Conservation (phyloP, 2,329 filamentous ascomycete genomes). For the Leptographium flavum region DNA sequence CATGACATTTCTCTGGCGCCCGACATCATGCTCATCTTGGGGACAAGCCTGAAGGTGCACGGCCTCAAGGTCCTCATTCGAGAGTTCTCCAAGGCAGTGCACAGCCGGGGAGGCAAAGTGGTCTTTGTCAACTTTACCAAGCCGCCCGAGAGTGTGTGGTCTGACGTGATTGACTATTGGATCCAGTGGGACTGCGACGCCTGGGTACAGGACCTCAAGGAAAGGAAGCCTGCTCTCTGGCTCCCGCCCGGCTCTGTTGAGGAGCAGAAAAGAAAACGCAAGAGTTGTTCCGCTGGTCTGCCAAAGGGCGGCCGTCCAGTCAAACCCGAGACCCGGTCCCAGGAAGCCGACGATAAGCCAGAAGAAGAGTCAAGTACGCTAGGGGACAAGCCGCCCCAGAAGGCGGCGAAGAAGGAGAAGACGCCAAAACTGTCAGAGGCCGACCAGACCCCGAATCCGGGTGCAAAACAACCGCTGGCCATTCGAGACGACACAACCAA, state of each 20-base stretch:
- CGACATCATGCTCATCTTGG: conserved; percentile 55
- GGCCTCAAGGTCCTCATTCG: conserved; percentile 56
- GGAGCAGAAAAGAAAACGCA: conserved; percentile 22
- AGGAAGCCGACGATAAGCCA: not conserved
- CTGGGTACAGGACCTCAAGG: conserved; percentile 52
- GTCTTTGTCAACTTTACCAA: conserved; percentile 63
- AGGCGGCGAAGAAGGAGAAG: not conserved
- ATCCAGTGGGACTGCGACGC: conserved; percentile 62
- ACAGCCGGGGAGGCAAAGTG: conserved; percentile 52
- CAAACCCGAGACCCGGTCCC: not conserved
- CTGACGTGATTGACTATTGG: conserved; percentile 60
- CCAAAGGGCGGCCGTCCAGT: conserved; percentile 4
- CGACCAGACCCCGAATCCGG: not conserved
- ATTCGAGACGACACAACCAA: conserved; percentile 31
- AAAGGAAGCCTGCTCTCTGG: conserved; percentile 46
- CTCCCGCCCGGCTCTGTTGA: conserved; percentile 29
- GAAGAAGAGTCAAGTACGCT: not conserved
- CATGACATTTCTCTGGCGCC: conserved; percentile 51
- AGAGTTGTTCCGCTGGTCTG: conserved; percentile 15
- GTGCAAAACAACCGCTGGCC: conserved; percentile 24
- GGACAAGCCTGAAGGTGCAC: conserved; percentile 57
- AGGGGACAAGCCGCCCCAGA: not conserved
- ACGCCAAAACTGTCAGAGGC: not conserved
- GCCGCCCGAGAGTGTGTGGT: conserved; percentile 57
- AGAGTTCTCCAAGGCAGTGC: conserved; percentile 58